Conservation (phyloP, 345 rosid species). For the Populus alba region DNA sequence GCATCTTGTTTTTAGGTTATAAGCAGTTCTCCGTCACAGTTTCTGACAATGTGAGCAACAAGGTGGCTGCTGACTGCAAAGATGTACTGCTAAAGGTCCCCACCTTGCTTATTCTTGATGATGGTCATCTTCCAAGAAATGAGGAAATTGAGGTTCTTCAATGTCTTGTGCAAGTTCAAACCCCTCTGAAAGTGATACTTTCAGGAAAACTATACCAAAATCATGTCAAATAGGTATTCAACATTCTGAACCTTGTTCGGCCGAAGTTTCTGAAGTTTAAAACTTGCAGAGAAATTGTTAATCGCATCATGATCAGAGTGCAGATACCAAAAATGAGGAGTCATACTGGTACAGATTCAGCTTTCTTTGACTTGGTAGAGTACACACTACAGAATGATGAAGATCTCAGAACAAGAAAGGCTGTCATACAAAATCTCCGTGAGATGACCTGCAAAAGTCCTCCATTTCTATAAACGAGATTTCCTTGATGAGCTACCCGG, state of each 20-base stretch:
- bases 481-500: slow-evolving; percentile 70
- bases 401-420: slow-evolving; percentile 41
- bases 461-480: slow-evolving; percentile 75
- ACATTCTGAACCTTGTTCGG: slow-evolving; percentile 64
- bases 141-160: slow-evolving; percentile 54
- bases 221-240: slow-evolving; percentile 69
- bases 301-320: slow-evolving; percentile 54
- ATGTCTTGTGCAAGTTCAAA: slow-evolving; percentile 59
- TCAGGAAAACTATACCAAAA: slow-evolving; percentile 78
- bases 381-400: slow-evolving; percentile 44
- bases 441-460: slow-evolving; percentile 59
- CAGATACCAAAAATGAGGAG: slow-evolving; percentile 43
- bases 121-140: slow-evolving; percentile 72
- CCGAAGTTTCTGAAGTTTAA: slow-evolving; percentile 62
- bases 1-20: slow-evolving; percentile 71
- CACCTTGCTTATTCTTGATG: slow-evolving; percentile 68
- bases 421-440: slow-evolving; percentile 61
- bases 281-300: slow-evolving; percentile 34
- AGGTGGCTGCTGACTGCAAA: slow-evolving; percentile 36
- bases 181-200: slow-evolving; percentile 67
- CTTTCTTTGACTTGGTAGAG: slow-evolving; percentile 61
- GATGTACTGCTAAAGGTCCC: slow-evolving; percentile 60
- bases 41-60: slow-evolving; percentile 42
- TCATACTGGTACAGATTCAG: slow-evolving; percentile 28
- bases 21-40: slow-evolving; percentile 64